Evolutionary conservation across 2,329 filamentous ascomycete species (phyloP), one percentile per base, ranked within the genome.

Genomic region (Aspergillus sp.): DNA sequence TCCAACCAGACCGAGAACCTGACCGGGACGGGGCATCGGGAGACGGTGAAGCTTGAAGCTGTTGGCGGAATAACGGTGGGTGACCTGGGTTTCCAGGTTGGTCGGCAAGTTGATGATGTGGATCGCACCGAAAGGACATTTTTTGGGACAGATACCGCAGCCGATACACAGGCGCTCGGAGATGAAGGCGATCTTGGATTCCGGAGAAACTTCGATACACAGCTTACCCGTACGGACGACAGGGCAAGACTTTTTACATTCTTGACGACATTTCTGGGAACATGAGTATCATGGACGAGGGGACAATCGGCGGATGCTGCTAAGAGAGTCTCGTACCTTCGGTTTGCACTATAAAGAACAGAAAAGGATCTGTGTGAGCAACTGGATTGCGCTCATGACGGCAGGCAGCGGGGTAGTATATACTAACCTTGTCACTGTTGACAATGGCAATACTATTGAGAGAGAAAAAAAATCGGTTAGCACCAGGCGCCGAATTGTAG

Each of bases 31-130:
- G 64, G 95, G 95, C 86, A 94, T 97, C 59, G 96, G 95, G 73
- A 98, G 85, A 70, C 96, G 89, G 80, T 99, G 95, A 67, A 99
- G 87, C 85, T 99, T 99, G 87, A 99, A 99, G 82, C 93, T 97
- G 85, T 99, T 99, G 77, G 95, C 94, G 57, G 94, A 96, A 84
- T 99, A 99, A 75, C 95, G 90, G 79, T 99, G 96, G 69, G 95
- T 98, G 73, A 99, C 92, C 78, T 98, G 91, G 67, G 90, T 96
- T 80, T 99, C 95, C 78, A 99, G 90, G 81, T 99, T 99, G 77
- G 95, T 99, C 69, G 96, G 95, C 84, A 99, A 83, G 83, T 99
- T 99, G 92, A 99, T 99, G 79, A 99, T 99, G 78, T 94, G 96
- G 81, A 99, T 99, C 67, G 95, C 95, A 74, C 93, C 90, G 80